Percentiles rank a stretch among this genome's conserved stretches.
These are phyloP conservation scores for Aureococcus anophagefferens DNA, from an alignment of 108 stramenopile species.

Conservation along the genomic window DNA sequence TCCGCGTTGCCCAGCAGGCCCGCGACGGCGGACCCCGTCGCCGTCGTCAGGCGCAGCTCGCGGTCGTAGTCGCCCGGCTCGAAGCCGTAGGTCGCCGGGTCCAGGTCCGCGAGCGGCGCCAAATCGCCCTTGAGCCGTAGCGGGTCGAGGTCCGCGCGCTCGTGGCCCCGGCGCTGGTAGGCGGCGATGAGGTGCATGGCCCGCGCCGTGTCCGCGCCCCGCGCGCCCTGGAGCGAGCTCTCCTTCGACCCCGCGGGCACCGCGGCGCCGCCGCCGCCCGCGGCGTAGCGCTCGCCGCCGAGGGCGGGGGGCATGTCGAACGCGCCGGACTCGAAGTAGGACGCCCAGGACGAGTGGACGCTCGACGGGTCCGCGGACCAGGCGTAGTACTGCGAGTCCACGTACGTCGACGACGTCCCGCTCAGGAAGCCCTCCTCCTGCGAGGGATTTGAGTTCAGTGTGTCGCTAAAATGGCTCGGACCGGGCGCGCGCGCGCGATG, in stretches of 20 bases:
- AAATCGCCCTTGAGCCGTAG: conserved; percentile 49
- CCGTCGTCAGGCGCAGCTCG: conserved; percentile 68
- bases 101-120: conserved; percentile 68
- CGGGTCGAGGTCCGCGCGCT: conserved; percentile 87
- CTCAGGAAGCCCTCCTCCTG: conserved; percentile 18
- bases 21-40: conserved; percentile 71
- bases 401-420: conserved; percentile 38
- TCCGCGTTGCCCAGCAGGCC: conserved; percentile 39
- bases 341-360: conserved; percentile 48
- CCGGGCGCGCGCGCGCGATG: too few relatives aligned
- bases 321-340: conserved; percentile 40
- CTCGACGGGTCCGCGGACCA: conserved; percentile 36
- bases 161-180: conserved; percentile 93
- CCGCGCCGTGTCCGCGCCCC: conserved; percentile 33
- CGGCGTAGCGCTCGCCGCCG: conserved; percentile 16
- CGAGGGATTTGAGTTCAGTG: too few relatives aligned
- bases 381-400: conserved; percentile 48
- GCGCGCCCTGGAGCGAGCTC: background rate
- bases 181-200: conserved; percentile 83
- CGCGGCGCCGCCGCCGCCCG: conserved; percentile 1
- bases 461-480: too few relatives aligned
- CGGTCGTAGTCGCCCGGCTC: conserved; percentile 78
- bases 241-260: background rate
- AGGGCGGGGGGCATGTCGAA: conserved; percentile 24
- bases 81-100: conserved; percentile 81